Percentiles rank a stretch among this genome's conserved stretches.
Conservation (phyloP, 208 protist genomes). For the Leishmania lainsoni region DNA sequence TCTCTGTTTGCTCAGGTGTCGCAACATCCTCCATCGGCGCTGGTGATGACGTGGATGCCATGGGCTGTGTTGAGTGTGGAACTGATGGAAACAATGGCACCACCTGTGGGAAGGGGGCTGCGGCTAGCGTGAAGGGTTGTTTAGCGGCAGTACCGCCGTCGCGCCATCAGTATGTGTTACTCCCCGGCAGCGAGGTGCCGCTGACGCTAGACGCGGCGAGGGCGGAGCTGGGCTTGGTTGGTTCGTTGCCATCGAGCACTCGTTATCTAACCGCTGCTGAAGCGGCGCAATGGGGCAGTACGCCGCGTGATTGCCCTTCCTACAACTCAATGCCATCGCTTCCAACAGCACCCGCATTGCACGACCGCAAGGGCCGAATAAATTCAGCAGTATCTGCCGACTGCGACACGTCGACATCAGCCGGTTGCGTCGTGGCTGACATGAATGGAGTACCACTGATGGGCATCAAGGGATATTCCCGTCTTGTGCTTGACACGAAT, state of each 20-base stretch:
- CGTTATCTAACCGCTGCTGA: constrained; percentile 26
- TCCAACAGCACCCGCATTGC: neutral
- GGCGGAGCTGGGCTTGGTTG: constrained; percentile 20
- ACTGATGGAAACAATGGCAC: neutral
- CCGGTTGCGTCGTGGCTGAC: neutral
- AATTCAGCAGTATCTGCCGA: neutral
- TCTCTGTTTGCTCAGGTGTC: neutral
- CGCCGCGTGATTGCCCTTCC: neutral
- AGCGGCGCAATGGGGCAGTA: constrained; percentile 6
- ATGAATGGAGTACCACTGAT: constrained; percentile 12
- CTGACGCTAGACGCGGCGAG: constrained; percentile 20
- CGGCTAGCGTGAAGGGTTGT: neutral
- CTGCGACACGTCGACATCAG: neutral
- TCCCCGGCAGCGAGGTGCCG: constrained; percentile 22
- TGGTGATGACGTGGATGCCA: neutral
- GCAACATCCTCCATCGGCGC: neutral
- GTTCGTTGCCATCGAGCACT: constrained; percentile 17
- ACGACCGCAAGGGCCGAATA: neutral
- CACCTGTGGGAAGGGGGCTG: neutral
- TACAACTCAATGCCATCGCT: neutral
- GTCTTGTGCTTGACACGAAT: constrained; percentile 45
- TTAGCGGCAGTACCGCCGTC: neutral
- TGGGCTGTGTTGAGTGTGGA: neutral
- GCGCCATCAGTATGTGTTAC: constrained; percentile 12
- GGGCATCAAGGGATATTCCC: constrained; percentile 46